Base-by-base conservation (phyloP, 805 yeast genomes). In the Candida nanaspora region DNA sequence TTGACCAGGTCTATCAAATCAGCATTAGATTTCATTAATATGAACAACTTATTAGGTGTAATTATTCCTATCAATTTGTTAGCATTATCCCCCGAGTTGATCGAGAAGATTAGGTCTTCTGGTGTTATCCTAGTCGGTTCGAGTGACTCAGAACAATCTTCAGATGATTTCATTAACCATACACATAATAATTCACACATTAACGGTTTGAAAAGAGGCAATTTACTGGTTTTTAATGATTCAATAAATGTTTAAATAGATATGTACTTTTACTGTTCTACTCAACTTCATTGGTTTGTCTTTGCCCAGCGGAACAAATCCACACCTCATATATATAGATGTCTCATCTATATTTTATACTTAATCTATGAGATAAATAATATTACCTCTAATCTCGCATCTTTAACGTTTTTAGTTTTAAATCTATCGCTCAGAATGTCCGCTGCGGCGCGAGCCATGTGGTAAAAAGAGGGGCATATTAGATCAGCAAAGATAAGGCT, bases 31-130 rank as follows among this genome's bases (percentile, higher is more conserved):
- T 88, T 86, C 57, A 89, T 96, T 0, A 72, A 80, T 3, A 70
- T 74, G 42, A 93, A 93, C 56, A 93, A 93, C 55, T 66, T 93
- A 40, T 69, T 93, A 47, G 98, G 98, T 15, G 59, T 93, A 10
- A 78, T 87, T 20, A 76, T 86, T 19, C 87, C 95, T 0, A 72
- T 78, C 22, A 80, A 81, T 41, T 56, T 93, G 41, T 65, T 91
- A 42, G 65, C 72, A 30, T 64, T 88, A 23, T 88, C 87, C 34
- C 94, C 95, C 0, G 80, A 82, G 39, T 62, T 89, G 32, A 74
- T 83, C 6, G 83, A 82, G 29, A 72, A 84, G 23, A 82, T 91
- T 14, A 70, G 95, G 44, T 78, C 84, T 2, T 71, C 82, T 41
- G 98, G 98, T 0, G 69, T 91, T 47, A 78, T 91, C 39, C 65